These are phyloP conservation scores for Phyllostachys edulis DNA, from an alignment of 176 grass and related monocot species.

Conservation along the genomic window DNA sequence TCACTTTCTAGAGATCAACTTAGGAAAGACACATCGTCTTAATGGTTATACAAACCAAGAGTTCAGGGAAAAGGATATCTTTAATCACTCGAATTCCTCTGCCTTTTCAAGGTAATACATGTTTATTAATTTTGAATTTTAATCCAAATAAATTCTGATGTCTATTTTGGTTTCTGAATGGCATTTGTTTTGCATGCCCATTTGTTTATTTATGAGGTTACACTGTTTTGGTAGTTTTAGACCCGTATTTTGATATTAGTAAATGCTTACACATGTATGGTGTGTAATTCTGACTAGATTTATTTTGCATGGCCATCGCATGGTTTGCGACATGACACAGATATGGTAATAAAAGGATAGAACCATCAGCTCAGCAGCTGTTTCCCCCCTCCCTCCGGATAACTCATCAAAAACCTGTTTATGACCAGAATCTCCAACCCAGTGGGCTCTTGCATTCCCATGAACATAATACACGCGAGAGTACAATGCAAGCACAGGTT, in stretches of 20 bases:
- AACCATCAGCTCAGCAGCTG: constrained; percentile 41
- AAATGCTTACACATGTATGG: constrained; percentile 1
- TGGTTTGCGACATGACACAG: constrained; percentile 44
- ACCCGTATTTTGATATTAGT: constrained; percentile 4
- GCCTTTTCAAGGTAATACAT: constrained; percentile 74
- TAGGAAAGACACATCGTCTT: constrained; percentile 31
- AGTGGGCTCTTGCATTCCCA: constrained; percentile 30
- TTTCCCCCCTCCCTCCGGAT: constrained; percentile 39
- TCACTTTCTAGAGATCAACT: constrained; percentile 33
- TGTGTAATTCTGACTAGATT: constrained; percentile 20
- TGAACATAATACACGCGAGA: constrained; percentile 34
- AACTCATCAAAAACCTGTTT: constrained; percentile 35
- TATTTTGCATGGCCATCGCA: constrained; percentile 27
- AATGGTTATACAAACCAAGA: constrained; percentile 43
- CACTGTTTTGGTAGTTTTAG: constrained; percentile 10
- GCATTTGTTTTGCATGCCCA: background rate
- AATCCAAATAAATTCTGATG: background rate
- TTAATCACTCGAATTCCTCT: constrained; percentile 89
- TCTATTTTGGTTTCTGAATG: constrained; percentile 1
- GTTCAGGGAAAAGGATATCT: constrained; percentile 58
- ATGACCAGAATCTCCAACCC: constrained; percentile 39
- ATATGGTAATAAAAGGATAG: constrained; percentile 71
- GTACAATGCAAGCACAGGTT: constrained; percentile 30
- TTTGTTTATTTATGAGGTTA: constrained; percentile 16
- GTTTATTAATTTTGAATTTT: constrained; percentile 9